Evolutionary conservation across 2,329 filamentous ascomycete species (phyloP), one percentile per base, ranked within the genome.

Genomic region (Neofusicoccum cordaticola): DNA sequence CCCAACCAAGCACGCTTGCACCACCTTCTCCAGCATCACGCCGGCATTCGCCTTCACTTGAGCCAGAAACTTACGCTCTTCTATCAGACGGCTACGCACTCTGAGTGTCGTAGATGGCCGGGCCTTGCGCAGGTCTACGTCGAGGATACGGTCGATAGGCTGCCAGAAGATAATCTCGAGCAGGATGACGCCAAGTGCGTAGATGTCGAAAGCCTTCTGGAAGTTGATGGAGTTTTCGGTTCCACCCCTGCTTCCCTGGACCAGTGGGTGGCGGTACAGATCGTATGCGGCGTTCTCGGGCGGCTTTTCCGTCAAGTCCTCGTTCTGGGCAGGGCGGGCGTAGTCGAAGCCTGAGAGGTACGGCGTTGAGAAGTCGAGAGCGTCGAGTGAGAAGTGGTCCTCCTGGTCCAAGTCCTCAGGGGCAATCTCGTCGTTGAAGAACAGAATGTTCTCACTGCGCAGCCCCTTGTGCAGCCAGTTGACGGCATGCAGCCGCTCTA

Each of bases 401-500:
- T 31, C 27, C 5, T 7, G 27, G 2, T 1, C 9, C 4, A 60
- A 4, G 8, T 47, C 27, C 2, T 51, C 58, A 7, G 68, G 67
- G 8, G 56, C 39, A 15, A 47, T 27, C 19, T 22, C 66, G 62
- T 66, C 72, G 37, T 74, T 74, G 69, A 84, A 85, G 71, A 86
- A 85, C 11, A 86, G 70, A 35, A 86, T 77, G 69, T 84, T 86
- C 63, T 83, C 75, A 65, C 80, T 82, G 12, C 84, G 81, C 4
- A 86, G 75, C n/a, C 83, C 83, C 68, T 87, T 86, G 75, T 86
- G 84, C 5, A 86, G 77, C 84, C 84, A 86, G 66, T 84, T 81
- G 1, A 85, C 83, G 2, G 82, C 79, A 68, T 86, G 84, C 0
- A 86, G 77, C 63, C 85, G 84, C 52, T 86, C 73, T 2, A 87